phyloP scores from a whole-genome alignment of 345 rosid genomes.

The Populus euphratica region DNA sequence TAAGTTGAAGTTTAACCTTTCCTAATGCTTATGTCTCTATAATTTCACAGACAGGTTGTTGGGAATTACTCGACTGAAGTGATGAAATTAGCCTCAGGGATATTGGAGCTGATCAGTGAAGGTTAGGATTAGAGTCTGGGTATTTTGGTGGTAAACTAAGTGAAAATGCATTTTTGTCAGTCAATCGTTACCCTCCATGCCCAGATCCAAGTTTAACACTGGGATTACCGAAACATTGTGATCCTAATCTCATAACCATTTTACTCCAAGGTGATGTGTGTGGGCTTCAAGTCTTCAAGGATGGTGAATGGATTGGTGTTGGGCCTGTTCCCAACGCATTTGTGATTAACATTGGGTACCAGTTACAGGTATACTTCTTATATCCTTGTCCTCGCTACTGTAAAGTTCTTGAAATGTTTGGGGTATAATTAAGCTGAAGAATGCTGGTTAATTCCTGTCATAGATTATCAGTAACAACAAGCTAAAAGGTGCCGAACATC shows the following conservation, averaged over 20 bases:
- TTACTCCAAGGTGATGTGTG: constrained; percentile 19
- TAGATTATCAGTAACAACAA: constrained; percentile 32
- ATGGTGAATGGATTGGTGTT: constrained; percentile 26
- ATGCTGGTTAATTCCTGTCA: background rate
- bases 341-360: constrained; percentile 29
- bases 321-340: constrained; percentile 32
- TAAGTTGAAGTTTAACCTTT: background rate
- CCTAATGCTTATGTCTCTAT: background rate
- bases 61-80: constrained; percentile 15
- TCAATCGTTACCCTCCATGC: constrained; percentile 35
- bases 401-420: background rate
- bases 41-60: constrained; percentile 16
- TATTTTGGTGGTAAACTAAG: background rate
- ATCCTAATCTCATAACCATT: constrained; percentile 16
- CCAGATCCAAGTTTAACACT: constrained; percentile 38
- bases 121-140: constrained; percentile 9
- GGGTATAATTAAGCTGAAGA: background rate
- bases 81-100: constrained; percentile 14
- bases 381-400: background rate
- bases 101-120: constrained; percentile 18
- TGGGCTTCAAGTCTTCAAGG: constrained; percentile 28
- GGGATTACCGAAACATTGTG: constrained; percentile 32
- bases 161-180: constrained; percentile 9
- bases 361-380: constrained; percentile 1
- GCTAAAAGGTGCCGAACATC: constrained; percentile 29